Percentiles rank a stretch among this genome's conserved stretches.
phyloP scores from a whole-genome alignment of 495 filamentous ascomycete genomes.

The Talaromyces trachyspermus region DNA sequence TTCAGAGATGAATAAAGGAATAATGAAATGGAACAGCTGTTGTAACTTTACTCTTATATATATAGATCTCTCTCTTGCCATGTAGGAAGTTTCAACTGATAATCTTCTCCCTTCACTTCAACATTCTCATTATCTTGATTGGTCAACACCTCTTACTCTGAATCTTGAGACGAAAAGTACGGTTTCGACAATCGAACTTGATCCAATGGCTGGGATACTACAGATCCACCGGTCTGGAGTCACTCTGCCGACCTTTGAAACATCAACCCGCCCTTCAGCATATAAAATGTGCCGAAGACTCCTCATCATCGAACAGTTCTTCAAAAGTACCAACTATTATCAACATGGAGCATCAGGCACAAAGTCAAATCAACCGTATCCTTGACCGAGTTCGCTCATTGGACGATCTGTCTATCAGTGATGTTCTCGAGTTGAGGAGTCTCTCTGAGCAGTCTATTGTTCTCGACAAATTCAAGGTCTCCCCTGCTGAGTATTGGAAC shows the following conservation, averaged over 20 bases:
- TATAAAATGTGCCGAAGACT: conserved; percentile 5
- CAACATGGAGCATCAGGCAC: background rate
- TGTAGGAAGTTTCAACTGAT: background rate
- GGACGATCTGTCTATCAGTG: background rate
- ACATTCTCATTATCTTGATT: background rate
- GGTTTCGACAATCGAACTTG: background rate
- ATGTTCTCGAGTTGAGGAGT: background rate
- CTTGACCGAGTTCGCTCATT: background rate
- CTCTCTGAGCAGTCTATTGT: background rate
- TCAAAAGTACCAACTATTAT: background rate
- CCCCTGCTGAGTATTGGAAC: background rate
- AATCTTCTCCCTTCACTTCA: background rate
- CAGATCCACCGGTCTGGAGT: too few species aligned
- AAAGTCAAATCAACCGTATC: background rate
- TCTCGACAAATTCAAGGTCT: background rate
- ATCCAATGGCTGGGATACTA: background rate
- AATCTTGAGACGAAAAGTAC: background rate
- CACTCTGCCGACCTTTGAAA: background rate
- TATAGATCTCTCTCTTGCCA: background rate
- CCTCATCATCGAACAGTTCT: background rate
- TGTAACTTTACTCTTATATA: too few species aligned
- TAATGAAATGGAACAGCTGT: too few species aligned
- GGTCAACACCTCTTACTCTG: background rate
- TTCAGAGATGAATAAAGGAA: too few species aligned
- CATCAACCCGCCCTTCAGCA: background rate